A percentile compares a stretch with the other conserved stretches of the same genome.
phyloP scores from a whole-genome alignment of 177 flowering plant species.

The Vitis hybrid region DNA sequence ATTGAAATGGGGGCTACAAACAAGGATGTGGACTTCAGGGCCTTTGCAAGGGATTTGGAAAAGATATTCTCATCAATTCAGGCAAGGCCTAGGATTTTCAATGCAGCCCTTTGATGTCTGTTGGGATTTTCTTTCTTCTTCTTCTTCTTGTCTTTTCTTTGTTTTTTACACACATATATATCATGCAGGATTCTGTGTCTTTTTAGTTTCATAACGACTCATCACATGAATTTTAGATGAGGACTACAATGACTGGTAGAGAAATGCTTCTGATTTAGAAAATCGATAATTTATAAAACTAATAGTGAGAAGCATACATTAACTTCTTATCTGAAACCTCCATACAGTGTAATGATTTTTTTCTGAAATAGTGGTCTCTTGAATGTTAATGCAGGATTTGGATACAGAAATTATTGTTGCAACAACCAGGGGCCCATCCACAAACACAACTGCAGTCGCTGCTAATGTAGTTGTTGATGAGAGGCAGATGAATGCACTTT shows the following conservation, averaged over 20 bases:
- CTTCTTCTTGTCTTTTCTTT: too few species aligned
- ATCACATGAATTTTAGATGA: too few species aligned
- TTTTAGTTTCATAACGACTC: too few species aligned
- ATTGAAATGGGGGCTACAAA: slow-evolving; percentile 91
- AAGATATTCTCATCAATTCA: slow-evolving; percentile 85
- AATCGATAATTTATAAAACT: too few species aligned
- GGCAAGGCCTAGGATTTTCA: slow-evolving; percentile 32
- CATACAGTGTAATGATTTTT: too few species aligned
- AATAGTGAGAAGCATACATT: too few species aligned
- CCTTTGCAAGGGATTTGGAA: slow-evolving; percentile 85
- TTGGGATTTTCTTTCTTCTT: slow-evolving; percentile 1
- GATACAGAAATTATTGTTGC: slow-evolving; percentile 89
- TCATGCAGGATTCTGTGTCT: too few species aligned
- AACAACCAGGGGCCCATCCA: slow-evolving; percentile 52
- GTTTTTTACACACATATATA: too few species aligned
- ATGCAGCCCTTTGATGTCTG: not conserved
- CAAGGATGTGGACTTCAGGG: slow-evolving; percentile 62
- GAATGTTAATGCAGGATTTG: slow-evolving; percentile 55
- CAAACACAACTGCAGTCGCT: slow-evolving; percentile 72
- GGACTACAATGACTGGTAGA: too few species aligned
- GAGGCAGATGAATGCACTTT: slow-evolving; percentile 96
- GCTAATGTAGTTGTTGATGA: slow-evolving; percentile 86
- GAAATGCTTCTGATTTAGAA: too few species aligned
- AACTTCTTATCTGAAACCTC: too few species aligned
- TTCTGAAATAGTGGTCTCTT: not conserved